A percentile compares a stretch with the other conserved stretches of the same genome.
Evolutionary conservation across 2,329 filamentous ascomycete species (phyloP).

Genomic region (Clonostachys chloroleuca): DNA sequence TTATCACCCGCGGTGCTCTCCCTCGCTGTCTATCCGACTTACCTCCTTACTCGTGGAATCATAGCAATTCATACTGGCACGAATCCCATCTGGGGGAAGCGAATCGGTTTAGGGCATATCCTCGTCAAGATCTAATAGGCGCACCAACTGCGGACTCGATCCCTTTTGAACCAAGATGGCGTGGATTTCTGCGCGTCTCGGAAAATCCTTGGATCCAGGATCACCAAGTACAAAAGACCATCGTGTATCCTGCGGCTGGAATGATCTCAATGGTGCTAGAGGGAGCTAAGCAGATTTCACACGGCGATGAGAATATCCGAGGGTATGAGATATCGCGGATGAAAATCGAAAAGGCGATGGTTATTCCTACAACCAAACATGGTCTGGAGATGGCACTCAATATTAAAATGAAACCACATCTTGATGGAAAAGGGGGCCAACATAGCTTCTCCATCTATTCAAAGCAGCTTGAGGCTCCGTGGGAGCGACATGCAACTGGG

Average conservation of each 20-base stretch:
- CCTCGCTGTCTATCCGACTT: slow-evolving; percentile 35
- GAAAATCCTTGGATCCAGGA: slow-evolving; percentile 49
- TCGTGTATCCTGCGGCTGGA: slow-evolving; percentile 45
- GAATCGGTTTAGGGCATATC: slow-evolving; percentile 36
- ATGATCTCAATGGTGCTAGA: slow-evolving; percentile 45
- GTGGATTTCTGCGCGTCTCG: slow-evolving; percentile 39
- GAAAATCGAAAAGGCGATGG: slow-evolving; percentile 43
- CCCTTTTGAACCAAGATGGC: slow-evolving; percentile 41
- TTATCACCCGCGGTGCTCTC: slow-evolving; percentile 11
- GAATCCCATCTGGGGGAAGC: slow-evolving; percentile 40
- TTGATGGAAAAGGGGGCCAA: slow-evolving; percentile 2
- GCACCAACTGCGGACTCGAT: slow-evolving; percentile 35
- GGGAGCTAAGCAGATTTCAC: slow-evolving; percentile 32
- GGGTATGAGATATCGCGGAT: slow-evolving; percentile 41
- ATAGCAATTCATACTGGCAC: slow-evolving; percentile 46
- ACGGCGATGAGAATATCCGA: slow-evolving; percentile 11
- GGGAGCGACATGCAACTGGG: slow-evolving; percentile 37
- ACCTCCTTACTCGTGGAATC: slow-evolving; percentile 52
- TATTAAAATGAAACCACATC: slow-evolving; percentile 22
- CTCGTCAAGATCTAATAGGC: slow-evolving; percentile 47
- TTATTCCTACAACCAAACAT: slow-evolving; percentile 37
- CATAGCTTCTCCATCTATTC: slow-evolving; percentile 40
- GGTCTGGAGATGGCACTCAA: slow-evolving; percentile 47
- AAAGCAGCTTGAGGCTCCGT: slow-evolving; percentile 28
- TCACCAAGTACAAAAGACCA: slow-evolving; percentile 44